phyloP scores from a whole-genome alignment of 140 eudicot species.

The Senecio squalidus region DNA sequence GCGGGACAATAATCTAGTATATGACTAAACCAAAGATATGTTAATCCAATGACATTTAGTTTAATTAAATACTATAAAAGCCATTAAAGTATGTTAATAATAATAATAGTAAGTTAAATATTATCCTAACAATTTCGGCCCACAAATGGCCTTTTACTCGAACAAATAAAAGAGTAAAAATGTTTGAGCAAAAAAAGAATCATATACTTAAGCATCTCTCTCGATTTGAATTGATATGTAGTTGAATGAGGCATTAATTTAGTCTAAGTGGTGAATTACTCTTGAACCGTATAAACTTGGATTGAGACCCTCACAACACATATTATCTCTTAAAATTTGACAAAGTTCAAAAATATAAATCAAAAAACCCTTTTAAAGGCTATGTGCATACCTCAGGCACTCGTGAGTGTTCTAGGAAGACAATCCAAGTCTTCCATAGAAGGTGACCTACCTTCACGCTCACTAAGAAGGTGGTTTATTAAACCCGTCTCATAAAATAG shows the following conservation, averaged over 20 bases:
- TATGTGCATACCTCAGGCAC: not conserved
- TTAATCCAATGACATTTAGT: no score
- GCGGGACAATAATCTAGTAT: no score
- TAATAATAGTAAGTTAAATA: no score
- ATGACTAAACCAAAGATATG: no score
- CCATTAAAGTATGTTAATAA: no score
- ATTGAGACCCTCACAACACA: not conserved
- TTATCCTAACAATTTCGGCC: not conserved
- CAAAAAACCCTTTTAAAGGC: not conserved
- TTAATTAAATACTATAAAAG: no score
- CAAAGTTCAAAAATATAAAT: not conserved
- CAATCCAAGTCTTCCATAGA: not conserved
- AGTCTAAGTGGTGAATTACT: not conserved
- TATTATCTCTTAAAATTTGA: not conserved
- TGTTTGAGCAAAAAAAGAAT: not conserved
- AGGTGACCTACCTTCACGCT: not conserved
- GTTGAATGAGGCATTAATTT: not conserved
- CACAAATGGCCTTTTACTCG: not conserved
- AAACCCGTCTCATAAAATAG: not conserved
- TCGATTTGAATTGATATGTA: not conserved
- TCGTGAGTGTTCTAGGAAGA: not conserved
- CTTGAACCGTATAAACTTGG: not conserved
- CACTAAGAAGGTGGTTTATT: not conserved
- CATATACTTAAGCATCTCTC: not conserved
- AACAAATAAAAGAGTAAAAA: not conserved